Conservation (phyloP, 352 stramenopile species). For the Phytophthora capsici region DNA sequence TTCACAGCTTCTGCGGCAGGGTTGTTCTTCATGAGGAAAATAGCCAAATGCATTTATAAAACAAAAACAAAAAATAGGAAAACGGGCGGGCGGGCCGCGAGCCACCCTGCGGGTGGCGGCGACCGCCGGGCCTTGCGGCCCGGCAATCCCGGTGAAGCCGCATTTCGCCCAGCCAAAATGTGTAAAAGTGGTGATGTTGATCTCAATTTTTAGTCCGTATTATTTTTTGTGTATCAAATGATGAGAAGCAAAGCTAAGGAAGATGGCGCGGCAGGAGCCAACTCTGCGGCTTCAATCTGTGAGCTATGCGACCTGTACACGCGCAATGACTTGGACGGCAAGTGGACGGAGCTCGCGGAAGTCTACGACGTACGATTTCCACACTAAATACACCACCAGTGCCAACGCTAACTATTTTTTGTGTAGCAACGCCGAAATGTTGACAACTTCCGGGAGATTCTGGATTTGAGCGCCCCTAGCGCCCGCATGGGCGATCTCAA, state of each 20-base stretch:
- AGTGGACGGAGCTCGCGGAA: slow-evolving; percentile 68
- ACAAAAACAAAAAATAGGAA: too few species aligned
- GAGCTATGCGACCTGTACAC: slow-evolving; percentile 74
- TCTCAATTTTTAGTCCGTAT: neutral
- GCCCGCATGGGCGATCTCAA: slow-evolving; percentile 70
- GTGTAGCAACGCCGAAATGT: slow-evolving; percentile 77
- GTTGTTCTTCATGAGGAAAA: too few species aligned
- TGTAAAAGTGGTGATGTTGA: neutral
- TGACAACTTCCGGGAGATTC: slow-evolving; percentile 78
- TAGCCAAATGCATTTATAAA: too few species aligned
- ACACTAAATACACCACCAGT: neutral
- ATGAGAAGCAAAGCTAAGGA: slow-evolving; percentile 40
- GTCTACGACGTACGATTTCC: slow-evolving; percentile 70
- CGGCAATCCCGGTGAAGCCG: too few species aligned
- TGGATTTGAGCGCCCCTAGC: slow-evolving; percentile 68
- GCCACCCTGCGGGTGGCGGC: too few species aligned
- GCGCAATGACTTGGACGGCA: slow-evolving; percentile 63
- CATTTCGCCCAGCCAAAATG: slow-evolving; percentile 16
- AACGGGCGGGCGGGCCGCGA: too few species aligned
- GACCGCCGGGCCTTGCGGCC: too few species aligned
- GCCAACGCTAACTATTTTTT: neutral
- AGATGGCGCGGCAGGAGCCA: slow-evolving; percentile 21
- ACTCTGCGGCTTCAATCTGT: slow-evolving; percentile 45
- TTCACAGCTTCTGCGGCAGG: too few species aligned
- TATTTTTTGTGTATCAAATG: slow-evolving; percentile 24